Conservation (phyloP, 2,329 filamentous ascomycete species). For the Ophiocordyceps robertsii region DNA sequence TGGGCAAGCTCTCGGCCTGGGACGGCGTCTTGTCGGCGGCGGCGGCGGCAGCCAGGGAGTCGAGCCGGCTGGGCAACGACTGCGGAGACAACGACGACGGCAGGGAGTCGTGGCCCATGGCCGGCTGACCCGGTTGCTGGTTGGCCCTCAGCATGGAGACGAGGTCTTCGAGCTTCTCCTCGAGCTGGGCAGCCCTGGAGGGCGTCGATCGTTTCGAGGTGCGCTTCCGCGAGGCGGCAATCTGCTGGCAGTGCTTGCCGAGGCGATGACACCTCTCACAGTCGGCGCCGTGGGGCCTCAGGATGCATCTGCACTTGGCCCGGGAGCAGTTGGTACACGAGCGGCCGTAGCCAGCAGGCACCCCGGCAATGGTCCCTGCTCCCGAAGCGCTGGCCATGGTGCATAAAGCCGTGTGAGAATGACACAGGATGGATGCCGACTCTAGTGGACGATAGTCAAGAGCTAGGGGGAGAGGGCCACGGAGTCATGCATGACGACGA, state of each 20-base stretch:
- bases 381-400: background rate
- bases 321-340: conserved; percentile 32
- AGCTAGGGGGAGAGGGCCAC: too few species aligned
- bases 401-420: too few species aligned
- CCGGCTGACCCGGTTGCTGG: conserved; percentile 6
- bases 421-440: too few species aligned
- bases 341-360: conserved; percentile 26
- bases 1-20: background rate
- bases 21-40: background rate
- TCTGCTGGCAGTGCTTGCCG: conserved; percentile 32
- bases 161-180: conserved; percentile 35
- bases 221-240: conserved; percentile 25
- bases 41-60: conserved; percentile 20
- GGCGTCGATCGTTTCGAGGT: conserved; percentile 18
- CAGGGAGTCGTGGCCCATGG: background rate
- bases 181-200: conserved; percentile 29
- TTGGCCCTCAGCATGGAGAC: conserved; percentile 28
- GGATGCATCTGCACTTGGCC: conserved; percentile 35
- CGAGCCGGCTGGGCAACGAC: conserved; percentile 16
- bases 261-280: conserved; percentile 31
- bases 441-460: too few species aligned
- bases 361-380: conserved; percentile 5
- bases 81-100: conserved; percentile 1
- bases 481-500: too few species aligned
- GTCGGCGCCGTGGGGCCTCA: conserved; percentile 16